Conservation (phyloP, 148 eudicot species). For the Nepenthes mirabilis region DNA sequence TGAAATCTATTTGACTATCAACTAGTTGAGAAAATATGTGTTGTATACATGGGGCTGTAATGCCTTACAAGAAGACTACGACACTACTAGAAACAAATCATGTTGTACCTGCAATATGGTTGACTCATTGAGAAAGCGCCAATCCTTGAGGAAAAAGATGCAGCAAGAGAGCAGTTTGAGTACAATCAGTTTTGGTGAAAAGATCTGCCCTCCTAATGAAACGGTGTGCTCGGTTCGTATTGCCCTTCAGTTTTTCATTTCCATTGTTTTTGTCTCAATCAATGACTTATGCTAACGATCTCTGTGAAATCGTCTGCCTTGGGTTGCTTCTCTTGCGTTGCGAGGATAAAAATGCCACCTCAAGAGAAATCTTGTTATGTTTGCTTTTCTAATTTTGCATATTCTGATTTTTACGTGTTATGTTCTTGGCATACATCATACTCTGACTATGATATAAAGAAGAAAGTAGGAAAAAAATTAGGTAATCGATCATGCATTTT, state of each 20-base stretch:
- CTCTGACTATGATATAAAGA: too few relatives aligned
- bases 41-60: slow-evolving; percentile 59
- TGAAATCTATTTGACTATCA: slow-evolving; percentile 3
- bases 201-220: slow-evolving; percentile 17
- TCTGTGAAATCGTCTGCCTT: too few relatives aligned
- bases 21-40: slow-evolving; percentile 83
- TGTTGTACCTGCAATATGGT: slow-evolving; percentile 34
- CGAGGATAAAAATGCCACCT: too few relatives aligned
- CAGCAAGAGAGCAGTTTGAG: slow-evolving; percentile 24
- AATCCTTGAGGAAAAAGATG: slow-evolving; percentile 28
- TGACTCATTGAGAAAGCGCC: slow-evolving; percentile 27
- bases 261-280: too few relatives aligned
- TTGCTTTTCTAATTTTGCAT: neutral
- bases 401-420: neutral
- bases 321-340: too few relatives aligned
- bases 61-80: slow-evolving; percentile 30
- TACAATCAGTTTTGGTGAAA: slow-evolving; percentile 39
- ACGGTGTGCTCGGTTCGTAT: slow-evolving; percentile 26
- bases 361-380: too few relatives aligned
- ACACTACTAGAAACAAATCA: slow-evolving; percentile 11
- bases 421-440: too few relatives aligned
- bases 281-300: too few relatives aligned
- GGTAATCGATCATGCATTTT: too few relatives aligned
- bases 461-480: too few relatives aligned
- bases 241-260: neutral